These are phyloP conservation scores for Aureobasidium sp. DNA, from an alignment of 2,329 filamentous ascomycete genomes.

Conservation along the genomic window DNA sequence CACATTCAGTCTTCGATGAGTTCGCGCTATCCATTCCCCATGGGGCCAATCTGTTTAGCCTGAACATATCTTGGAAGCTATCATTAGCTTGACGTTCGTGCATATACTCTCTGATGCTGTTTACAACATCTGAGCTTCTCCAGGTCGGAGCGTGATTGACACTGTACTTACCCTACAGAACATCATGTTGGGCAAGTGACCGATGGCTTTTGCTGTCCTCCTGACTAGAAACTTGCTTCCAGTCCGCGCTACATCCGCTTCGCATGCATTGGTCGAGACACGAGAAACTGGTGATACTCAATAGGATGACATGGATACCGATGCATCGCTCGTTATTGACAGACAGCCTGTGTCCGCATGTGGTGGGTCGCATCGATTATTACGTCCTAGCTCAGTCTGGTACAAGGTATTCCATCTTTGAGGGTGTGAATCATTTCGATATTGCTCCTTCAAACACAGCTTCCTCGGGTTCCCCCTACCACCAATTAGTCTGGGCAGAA, in stretches of 20 bases:
- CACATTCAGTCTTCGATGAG: not conserved
- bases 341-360: conserved; percentile 56
- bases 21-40: not conserved
- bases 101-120: not conserved
- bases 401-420: conserved; percentile 56
- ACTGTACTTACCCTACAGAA: not conserved
- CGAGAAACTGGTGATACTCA: conserved; percentile 20
- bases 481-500: too few species aligned
- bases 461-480: conserved; percentile 17
- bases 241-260: not conserved
- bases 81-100: not conserved
- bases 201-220: not conserved
- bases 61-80: not conserved
- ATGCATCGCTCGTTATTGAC: conserved; percentile 43
- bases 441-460: conserved; percentile 37
- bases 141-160: not conserved
- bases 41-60: conserved; percentile 2
- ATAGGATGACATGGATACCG: conserved; percentile 60
- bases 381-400: conserved; percentile 54
- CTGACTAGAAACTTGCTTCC: not conserved
- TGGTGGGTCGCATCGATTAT: conserved; percentile 54
- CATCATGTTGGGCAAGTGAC: not conserved
- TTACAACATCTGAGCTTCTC: not conserved
- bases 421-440: conserved; percentile 65
- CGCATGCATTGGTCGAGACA: conserved; percentile 15